Evolutionary conservation across 306 rosid species (phyloP), one percentile per base, ranked within the genome.

Genomic region (Citrullus mucosospermus): DNA sequence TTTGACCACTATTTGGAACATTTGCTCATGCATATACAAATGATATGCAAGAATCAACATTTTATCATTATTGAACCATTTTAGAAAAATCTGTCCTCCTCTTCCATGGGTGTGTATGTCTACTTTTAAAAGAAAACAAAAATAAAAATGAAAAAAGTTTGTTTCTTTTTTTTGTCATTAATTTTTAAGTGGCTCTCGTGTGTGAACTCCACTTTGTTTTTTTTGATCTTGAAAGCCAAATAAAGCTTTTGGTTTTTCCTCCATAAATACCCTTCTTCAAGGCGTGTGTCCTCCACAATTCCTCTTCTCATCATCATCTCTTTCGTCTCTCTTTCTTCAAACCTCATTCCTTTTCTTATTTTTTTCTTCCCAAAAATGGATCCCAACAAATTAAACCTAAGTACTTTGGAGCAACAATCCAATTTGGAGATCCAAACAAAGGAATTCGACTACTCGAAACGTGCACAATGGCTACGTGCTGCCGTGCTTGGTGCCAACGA

Each of bases 401-500:
- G 0, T 6, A 68, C 87, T 77, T 86, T 85, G 34, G 98, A 91
- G 81, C 88, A 75, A 62, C 96, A 85, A 83, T 25, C 82, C 16
- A n/a, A 80, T 8, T 73, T 85, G 8, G 92, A 90, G 51, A 74
- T 63, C 8, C 85, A 86, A 82, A 5, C 83, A 15, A 67, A 88
- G 39, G 88, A 84, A 9, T 83, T 95, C 67, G 96, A 95, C 83
- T 95, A 95, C 87, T 85, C 97, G 0, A 95, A 89, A 78, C 87
- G 99, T 28, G 90, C 99, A 6, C 99, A 95, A 51, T 95, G 99
- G 99, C 87, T 95, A 4, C 89, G 99, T 0, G 99, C 99, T 0
- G 97, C 99, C 0, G 96, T 92, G 3, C 87, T 95, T 6, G 99
- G 99, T 4, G 99, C 98, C 79, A 95, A 92, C 77, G 99, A 95